Conservation (phyloP, 257 asterid species). For the Cynanchum wilfordii region DNA sequence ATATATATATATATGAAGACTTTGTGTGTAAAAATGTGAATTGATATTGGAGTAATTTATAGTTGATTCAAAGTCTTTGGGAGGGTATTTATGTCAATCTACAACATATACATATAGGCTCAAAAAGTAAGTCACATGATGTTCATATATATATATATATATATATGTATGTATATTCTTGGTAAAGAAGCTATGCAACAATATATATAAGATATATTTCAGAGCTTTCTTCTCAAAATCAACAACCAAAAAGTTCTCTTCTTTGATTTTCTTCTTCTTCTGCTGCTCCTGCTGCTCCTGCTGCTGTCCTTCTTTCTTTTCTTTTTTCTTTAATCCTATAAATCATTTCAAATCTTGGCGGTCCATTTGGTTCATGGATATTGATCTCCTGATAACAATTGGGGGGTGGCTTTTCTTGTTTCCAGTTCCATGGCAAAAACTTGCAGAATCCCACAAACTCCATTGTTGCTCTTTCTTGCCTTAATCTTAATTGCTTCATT, state of each 20-base stretch:
- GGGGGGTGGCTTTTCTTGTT: conserved; percentile 65
- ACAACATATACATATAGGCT: conserved; percentile 13
- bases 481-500: conserved; percentile 26
- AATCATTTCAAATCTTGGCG: conserved; percentile 30
- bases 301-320: not conserved
- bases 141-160: conserved; percentile 22
- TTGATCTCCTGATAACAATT: conserved; percentile 48
- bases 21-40: conserved; percentile 5
- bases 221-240: conserved; percentile 21
- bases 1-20: too few relatives aligned
- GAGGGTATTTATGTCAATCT: conserved; percentile 24
- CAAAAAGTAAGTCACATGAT: conserved; percentile 37
- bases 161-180: not conserved
- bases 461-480: conserved; percentile 22
- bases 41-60: not conserved
- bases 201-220: conserved; percentile 27
- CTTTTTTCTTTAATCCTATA: conserved; percentile 1
- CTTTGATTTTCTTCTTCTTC: not conserved
- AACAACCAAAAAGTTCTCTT: conserved; percentile 10
- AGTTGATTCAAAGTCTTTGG: not conserved
- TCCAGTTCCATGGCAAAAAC: conserved; percentile 60
- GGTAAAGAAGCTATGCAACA: conserved; percentile 19
- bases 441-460: conserved; percentile 8
- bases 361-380: conserved; percentile 76
- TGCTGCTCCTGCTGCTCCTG: not conserved